Percentiles rank a stretch among this genome's conserved stretches.
These are phyloP conservation scores for Brassica cretica DNA, from an alignment of 345 rosid genomes.

Conservation along the genomic window DNA sequence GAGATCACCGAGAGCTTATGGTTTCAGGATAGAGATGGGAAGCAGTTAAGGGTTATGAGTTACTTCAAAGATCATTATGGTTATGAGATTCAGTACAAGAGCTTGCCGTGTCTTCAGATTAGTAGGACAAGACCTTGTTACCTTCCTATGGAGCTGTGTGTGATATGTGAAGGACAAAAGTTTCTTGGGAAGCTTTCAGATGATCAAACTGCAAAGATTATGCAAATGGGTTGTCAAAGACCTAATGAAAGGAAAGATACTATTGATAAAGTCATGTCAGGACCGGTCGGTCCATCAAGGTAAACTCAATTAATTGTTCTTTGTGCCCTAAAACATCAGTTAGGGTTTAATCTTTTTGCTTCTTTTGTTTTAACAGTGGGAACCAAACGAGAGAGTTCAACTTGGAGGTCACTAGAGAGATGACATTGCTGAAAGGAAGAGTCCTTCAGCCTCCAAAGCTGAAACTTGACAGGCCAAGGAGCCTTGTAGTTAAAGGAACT, in stretches of 20 bases:
- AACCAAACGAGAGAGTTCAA: conserved; percentile 71
- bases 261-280: conserved; percentile 75
- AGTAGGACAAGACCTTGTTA: conserved; percentile 93
- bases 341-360: conserved; percentile 12
- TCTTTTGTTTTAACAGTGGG: conserved; percentile 56
- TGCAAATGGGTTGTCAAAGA: conserved; percentile 89
- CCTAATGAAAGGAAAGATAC: conserved; percentile 83
- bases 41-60: conserved; percentile 61
- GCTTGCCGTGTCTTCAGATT: conserved; percentile 88
- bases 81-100: conserved; percentile 71
- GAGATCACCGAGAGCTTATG: conserved; percentile 70
- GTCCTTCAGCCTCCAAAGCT: conserved; percentile 92
- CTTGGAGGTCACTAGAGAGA: conserved; percentile 71
- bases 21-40: conserved; percentile 84
- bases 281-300: conserved; percentile 91
- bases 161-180: conserved; percentile 97
- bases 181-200: conserved; percentile 96
- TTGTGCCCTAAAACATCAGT: neutral
- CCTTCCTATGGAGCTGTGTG: conserved; percentile 95
- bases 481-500: conserved; percentile 66
- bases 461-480: conserved; percentile 86
- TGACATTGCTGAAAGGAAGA: conserved; percentile 85
- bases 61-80: conserved; percentile 89
- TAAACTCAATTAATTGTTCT: conserved; percentile 27
- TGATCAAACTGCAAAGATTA: conserved; percentile 90